Evolutionary conservation across 768 basidiomycete species (phyloP).

Genomic region (Leccinum boreale): DNA sequence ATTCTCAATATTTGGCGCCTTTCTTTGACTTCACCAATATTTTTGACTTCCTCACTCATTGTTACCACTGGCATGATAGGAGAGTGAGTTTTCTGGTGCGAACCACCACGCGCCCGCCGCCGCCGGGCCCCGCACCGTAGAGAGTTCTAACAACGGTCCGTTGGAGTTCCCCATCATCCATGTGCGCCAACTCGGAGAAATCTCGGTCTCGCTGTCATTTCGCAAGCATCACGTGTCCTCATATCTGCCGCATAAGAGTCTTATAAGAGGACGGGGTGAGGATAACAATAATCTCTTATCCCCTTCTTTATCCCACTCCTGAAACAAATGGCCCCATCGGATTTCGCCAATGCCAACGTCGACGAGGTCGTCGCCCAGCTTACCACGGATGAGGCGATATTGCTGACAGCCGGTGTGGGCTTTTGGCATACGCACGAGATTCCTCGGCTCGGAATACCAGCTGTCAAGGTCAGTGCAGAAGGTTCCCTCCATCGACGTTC

Average conservation of each 20-base stretch:
- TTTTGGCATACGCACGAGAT: slow-evolving; percentile 74
- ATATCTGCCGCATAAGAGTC: slow-evolving; percentile 5
- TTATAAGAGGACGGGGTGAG: neutral
- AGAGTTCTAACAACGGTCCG: neutral
- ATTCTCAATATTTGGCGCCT: neutral
- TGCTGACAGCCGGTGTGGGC: slow-evolving; percentile 68
- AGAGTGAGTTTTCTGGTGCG: neutral
- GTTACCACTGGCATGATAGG: neutral
- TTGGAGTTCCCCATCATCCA: neutral
- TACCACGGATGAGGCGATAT: slow-evolving; percentile 72
- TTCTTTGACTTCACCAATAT: neutral
- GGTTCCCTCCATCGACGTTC: slow-evolving; percentile 4
- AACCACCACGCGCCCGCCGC: neutral
- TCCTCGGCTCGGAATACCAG: slow-evolving; percentile 65
- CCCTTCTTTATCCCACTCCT: slow-evolving; percentile 5
- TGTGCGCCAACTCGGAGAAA: slow-evolving; percentile 7
- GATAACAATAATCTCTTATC: neutral
- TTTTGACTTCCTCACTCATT: no score
- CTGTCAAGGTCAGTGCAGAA: slow-evolving; percentile 49
- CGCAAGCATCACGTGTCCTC: slow-evolving; percentile 17
- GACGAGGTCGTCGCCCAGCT: slow-evolving; percentile 60
- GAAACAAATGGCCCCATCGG: slow-evolving; percentile 56
- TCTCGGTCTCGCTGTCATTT: slow-evolving; percentile 5
- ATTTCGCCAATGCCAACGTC: slow-evolving; percentile 63
- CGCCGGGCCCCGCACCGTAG: neutral